Percentiles rank a stretch among this genome's conserved stretches.
Evolutionary conservation across 768 basidiomycete species (phyloP).

Genomic region (Candolleomyces eurysporus): DNA sequence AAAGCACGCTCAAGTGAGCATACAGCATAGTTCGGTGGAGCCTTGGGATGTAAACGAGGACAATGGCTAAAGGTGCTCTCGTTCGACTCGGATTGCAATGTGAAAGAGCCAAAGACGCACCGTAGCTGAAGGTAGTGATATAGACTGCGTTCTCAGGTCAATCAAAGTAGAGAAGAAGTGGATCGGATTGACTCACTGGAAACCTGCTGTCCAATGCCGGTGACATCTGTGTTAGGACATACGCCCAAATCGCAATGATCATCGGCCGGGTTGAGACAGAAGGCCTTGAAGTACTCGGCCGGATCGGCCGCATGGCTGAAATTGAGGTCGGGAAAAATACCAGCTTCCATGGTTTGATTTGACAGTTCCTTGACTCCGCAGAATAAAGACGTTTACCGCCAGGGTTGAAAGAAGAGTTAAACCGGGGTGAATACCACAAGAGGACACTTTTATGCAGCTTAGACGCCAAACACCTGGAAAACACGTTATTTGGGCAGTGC

Average conservation of each 20-base stretch:
- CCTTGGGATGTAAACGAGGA: conserved; percentile 2
- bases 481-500: too few relatives aligned
- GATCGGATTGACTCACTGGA: not conserved
- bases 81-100: not conserved
- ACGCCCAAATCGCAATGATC: not conserved
- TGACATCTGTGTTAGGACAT: conserved; percentile 8
- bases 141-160: not conserved
- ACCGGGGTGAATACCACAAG: too few relatives aligned
- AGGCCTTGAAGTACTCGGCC: not conserved
- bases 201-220: conserved; percentile 6
- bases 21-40: conserved; percentile 6
- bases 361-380: too few relatives aligned
- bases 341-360: too few relatives aligned
- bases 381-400: too few relatives aligned
- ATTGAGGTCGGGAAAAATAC: not conserved
- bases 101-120: not conserved
- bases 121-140: conserved; percentile 6
- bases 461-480: too few relatives aligned
- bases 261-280: not conserved
- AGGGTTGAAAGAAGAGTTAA: too few relatives aligned
- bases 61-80: not conserved
- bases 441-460: too few relatives aligned
- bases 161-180: too few relatives aligned
- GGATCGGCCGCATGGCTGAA: not conserved
- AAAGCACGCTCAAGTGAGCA: conserved; percentile 1